Conservation (phyloP, 2,329 filamentous ascomycete species). For the Botrytis fragariae region DNA sequence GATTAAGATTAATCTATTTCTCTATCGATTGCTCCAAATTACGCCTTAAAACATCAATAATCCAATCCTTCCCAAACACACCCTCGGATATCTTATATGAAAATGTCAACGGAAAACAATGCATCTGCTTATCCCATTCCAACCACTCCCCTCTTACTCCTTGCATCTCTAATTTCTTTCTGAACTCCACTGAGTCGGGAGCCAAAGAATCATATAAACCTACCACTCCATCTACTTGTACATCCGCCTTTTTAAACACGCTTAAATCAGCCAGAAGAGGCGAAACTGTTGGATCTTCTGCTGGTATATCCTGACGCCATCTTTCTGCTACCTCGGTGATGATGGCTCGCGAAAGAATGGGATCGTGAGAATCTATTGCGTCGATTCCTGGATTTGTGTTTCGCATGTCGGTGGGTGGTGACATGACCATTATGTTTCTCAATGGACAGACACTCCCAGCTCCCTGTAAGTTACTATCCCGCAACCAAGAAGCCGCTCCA, state of each 20-base stretch:
- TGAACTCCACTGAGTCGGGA: constrained; percentile 26
- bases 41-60: constrained; percentile 10
- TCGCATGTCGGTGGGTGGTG: constrained; percentile 25
- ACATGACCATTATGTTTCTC: constrained; percentile 27
- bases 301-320: constrained; percentile 24
- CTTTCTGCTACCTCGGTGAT: constrained; percentile 24
- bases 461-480: background rate
- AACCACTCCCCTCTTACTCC: constrained; percentile 29
- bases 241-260: constrained; percentile 20
- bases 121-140: constrained; percentile 31
- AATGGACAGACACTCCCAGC: constrained; percentile 14
- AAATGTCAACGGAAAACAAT: constrained; percentile 26
- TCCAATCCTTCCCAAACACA: constrained; percentile 8
- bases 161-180: constrained; percentile 22
- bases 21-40: background rate
- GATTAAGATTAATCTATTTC: background rate
- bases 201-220: constrained; percentile 26
- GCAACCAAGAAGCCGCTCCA: background rate
- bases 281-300: constrained; percentile 25
- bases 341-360: constrained; percentile 22
- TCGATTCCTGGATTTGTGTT: constrained; percentile 29
- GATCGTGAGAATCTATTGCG: constrained; percentile 22
- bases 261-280: constrained; percentile 27
- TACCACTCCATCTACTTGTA: constrained; percentile 30
- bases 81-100: constrained; percentile 7